These are phyloP conservation scores for Mortierella sp. DNA, from an alignment of 371 early-diverging fungal genomes.

Conservation along the genomic window DNA sequence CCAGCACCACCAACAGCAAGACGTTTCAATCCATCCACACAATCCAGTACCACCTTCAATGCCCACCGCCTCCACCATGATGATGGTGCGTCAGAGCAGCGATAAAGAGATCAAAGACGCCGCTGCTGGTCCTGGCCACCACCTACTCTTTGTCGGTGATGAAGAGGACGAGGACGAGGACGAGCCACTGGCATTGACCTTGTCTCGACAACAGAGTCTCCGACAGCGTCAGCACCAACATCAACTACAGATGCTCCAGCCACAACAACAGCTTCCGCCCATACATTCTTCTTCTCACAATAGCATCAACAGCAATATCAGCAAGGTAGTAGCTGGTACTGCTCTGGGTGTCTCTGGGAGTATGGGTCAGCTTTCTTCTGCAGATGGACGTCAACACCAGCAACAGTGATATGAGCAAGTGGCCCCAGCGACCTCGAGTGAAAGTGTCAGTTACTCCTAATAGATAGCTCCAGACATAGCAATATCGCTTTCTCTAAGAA, in stretches of 20 bases:
- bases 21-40: neutral
- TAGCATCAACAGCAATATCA: neutral
- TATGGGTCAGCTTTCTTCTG: slow-evolving; percentile 2
- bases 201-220: slow-evolving; percentile 33
- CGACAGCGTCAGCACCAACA: slow-evolving; percentile 3
- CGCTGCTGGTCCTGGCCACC: no score
- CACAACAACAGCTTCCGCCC: slow-evolving; percentile 13
- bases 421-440: neutral
- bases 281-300: neutral
- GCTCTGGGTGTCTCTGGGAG: no score
- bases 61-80: neutral
- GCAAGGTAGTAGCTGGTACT: no score
- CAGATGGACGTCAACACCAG: neutral
- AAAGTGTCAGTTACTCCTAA: slow-evolving; percentile 29
- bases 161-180: slow-evolving; percentile 33
- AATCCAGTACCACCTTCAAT: slow-evolving; percentile 8
- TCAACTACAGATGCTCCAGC: slow-evolving; percentile 5
- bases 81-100: neutral
- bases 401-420: slow-evolving; percentile 12
- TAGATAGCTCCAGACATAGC: no score
- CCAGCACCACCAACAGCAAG: neutral
- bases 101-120: no score
- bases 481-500: no score
- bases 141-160: no score
- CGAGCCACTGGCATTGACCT: slow-evolving; percentile 34